Base-by-base conservation (phyloP, 148 eudicot genomes). In the Rhododendron ferrugineum region DNA sequence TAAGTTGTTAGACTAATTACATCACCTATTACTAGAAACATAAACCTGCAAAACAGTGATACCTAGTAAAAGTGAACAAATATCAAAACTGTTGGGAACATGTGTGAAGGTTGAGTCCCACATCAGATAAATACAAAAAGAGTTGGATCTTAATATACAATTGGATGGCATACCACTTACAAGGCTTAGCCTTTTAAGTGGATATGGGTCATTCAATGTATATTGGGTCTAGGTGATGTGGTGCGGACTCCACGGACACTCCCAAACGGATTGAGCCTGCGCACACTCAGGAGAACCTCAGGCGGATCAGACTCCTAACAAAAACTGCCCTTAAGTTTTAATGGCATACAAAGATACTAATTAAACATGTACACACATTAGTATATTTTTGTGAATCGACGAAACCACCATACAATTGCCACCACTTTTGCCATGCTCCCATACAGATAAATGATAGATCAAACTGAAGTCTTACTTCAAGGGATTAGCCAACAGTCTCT, bases 401-500 rank as follows among this genome's bases (percentile, higher is more conserved):
- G 11, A 66, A 66, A 26, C 73, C 73, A 66, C 73, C 30, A 66
- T 26, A 66, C 32, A 26, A 68, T 68, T 68, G 20, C 6, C 36
- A 26, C 16, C 16, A 62, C 30, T 28, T 62, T 62, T 62, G 70
- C 70, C 70, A 62, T n/a, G 28, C 30, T 62, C 30, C 30, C 70
- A 30, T 83, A 23, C 10, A 11, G 5, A 83, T 10, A 40, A 37
- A 49, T 15, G 52, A 32, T 20, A 32, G 30, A 34, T 47, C 34
- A 84, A 84, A 74, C 14, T 34, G 44, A 50, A 85, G 66, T 76
- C 93, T 90, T 90, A 93, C 95, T 90, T 93, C 84, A 93, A 80
- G 72, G 95, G 95, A 82, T 91, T 89, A 60, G 95, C 95, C 87
- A 93, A 78, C 87, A 93, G 82, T 88, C 95, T 86, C 84, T 93